A percentile compares a stretch with the other conserved stretches of the same genome.
These are phyloP conservation scores for Terana coerulea DNA, from an alignment of 768 basidiomycete genomes.

Conservation along the genomic window DNA sequence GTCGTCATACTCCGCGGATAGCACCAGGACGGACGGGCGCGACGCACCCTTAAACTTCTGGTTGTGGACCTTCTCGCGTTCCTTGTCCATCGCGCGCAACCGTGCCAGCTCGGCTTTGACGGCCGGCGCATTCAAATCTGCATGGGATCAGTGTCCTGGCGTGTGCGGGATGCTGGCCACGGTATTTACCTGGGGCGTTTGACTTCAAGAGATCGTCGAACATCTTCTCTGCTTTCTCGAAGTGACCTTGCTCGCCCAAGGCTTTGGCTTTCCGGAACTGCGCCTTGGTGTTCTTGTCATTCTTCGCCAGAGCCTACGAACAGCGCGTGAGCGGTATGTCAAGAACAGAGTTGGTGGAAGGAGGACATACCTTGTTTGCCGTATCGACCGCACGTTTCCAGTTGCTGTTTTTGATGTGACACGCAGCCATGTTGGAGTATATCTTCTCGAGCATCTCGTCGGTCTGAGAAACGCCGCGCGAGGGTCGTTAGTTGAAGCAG, in stretches of 20 bases:
- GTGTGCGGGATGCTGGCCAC: not conserved
- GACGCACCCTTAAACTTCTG: slow-evolving; percentile 69
- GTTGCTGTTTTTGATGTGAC: slow-evolving; percentile 75
- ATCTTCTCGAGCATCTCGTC: slow-evolving; percentile 78
- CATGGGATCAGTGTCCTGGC: not conserved
- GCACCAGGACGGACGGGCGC: not conserved
- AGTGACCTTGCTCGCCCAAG: slow-evolving; percentile 69
- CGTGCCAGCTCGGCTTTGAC: slow-evolving; percentile 65
- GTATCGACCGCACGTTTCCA: slow-evolving; percentile 78
- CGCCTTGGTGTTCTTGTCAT: slow-evolving; percentile 74
- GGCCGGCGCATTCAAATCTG: slow-evolving; percentile 19
- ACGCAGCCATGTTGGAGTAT: slow-evolving; percentile 82
- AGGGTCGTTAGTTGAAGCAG: not conserved
- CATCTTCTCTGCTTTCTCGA: slow-evolving; percentile 66
- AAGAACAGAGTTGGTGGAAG: not conserved
- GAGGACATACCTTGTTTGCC: slow-evolving; percentile 62
- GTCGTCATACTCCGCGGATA: too few species aligned
- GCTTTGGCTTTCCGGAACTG: slow-evolving; percentile 81
- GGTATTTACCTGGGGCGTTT: slow-evolving; percentile 49
- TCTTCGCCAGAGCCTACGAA: slow-evolving; percentile 65
- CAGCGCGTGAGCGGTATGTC: not conserved
- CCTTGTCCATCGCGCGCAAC: slow-evolving; percentile 59
- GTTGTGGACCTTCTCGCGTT: slow-evolving; percentile 59
- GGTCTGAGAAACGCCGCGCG: slow-evolving; percentile 41
- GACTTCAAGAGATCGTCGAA: slow-evolving; percentile 63